Base-by-base conservation (phyloP, 768 basidiomycete species). In the Chiua virens region DNA sequence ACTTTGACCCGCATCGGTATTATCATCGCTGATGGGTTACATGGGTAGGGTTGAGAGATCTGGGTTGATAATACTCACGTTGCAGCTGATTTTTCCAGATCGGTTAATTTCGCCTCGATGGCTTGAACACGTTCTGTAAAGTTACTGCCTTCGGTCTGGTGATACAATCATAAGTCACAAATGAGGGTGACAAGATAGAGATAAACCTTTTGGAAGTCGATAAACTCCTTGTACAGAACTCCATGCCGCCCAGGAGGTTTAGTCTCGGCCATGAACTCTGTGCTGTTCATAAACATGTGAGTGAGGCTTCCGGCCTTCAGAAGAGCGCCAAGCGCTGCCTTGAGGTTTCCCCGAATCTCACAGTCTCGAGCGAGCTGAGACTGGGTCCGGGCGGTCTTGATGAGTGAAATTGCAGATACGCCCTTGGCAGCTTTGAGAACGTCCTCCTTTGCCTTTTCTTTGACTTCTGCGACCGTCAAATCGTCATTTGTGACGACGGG, bases 171-270 rank as follows among this genome's bases (percentile, higher is more conserved):
- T 43, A 59, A 64, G 50, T 30, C n/a, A 9, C 20, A 18, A 30
- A 47, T 35, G 47, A 43, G 17, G 34, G 20, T 45, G 50, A 45
- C 14, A 42, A 59, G 35, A 55, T 17, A 53, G 51, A 37, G 41
- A 73, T 78, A 28, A 59, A 90, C 89, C 74, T 80, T 75, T 59
- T 83, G 75, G 53, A 89, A 87, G 21, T 83, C 80, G 38, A 73
- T 59, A 48, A 88, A 77, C 58, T 88, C 86, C 67, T 79, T 82
- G 67, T 78, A 77, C 42, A 89, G 65, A 32, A 77, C 70, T 15
- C 82, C 82, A 51, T 75, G 75, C 53, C 77, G 79, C 37, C 76
- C 79, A 34, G 71, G 34, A 7, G 17, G 72, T 41, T 66, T 64
- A 58, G 75, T 77, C 53, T 81, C 80, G 20, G 71, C 61, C 49